Evolutionary conservation across 768 basidiomycete genomes (phyloP), one percentile per base, ranked within the genome.

Genomic region (Heimioporus sp.): DNA sequence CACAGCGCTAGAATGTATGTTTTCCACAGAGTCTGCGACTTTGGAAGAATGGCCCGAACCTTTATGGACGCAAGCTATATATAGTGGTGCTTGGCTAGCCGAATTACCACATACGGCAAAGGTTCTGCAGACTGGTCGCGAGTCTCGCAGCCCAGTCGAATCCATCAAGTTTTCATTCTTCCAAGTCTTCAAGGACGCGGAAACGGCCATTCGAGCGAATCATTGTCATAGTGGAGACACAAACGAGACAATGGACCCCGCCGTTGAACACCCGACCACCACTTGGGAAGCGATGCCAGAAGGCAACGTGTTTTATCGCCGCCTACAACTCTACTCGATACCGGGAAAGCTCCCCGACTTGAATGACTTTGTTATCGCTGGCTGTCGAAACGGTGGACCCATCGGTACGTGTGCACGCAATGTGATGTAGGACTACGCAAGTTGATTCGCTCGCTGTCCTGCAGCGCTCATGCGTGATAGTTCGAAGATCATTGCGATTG

Each of bases 231-330:
- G 24, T 24, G 24, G 24, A 24, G 24, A 24, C 24, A 24, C 24
- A 24, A 34, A 6, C 31, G 32, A 45, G 43, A 12, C 44, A 48
- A 67, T 70, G 68, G 66, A 69, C 20, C 15, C 60, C 6, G 80
- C 80, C 72, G 61, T 73, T 13, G 84, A 87, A 46, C 90, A 91
- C 60, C 89, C 91, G 2, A 90, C 90, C 3, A 69, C 83, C 30
- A 80, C 82, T 69, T 98, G 96, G 96, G 86, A 95, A 68, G 81
- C 94, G 39, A 91, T 97, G 86, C 81, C 86, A 67, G 83, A 89
- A 63, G 89, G 88, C 21, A 84, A 76, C 60, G 89, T 87, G 31
- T 98, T 97, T 74, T 98, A 98, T 65, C 76, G 87, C 64, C 79
- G 87, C 49, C 84, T 93, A 59, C 87, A 88, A 55, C 76, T 93